These are phyloP conservation scores for Polytrichum formosum DNA, from an alignment of 225 moss, liverwort and hornwort species.

Conservation along the genomic window DNA sequence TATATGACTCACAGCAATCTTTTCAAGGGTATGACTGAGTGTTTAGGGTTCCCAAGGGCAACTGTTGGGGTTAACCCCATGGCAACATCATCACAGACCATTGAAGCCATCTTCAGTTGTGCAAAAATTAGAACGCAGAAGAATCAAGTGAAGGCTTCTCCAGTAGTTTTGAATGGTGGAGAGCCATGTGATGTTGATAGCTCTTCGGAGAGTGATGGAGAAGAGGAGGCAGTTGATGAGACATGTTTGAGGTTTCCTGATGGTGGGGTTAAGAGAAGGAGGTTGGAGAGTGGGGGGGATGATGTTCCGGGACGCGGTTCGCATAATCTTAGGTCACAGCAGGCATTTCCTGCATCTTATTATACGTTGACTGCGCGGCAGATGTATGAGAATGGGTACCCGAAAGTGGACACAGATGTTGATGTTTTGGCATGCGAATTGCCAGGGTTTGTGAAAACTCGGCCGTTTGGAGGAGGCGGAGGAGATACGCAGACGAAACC, in stretches of 20 bases:
- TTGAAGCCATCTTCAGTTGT: slow-evolving; percentile 72
- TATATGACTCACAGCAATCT: slow-evolving; percentile 58
- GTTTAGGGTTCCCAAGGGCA: slow-evolving; percentile 78
- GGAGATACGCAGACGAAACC: slow-evolving; percentile 17
- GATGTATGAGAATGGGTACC: slow-evolving; percentile 82
- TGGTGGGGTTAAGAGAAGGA: slow-evolving; percentile 22
- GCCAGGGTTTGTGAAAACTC: slow-evolving; percentile 62
- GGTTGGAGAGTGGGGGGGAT: slow-evolving; percentile 10
- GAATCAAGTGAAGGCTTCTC: slow-evolving; percentile 10
- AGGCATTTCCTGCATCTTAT: slow-evolving; percentile 45
- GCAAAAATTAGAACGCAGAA: slow-evolving; percentile 47
- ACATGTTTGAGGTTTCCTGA: too few species aligned
- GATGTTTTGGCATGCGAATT: slow-evolving; percentile 12
- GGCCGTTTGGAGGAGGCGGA: slow-evolving; percentile 17
- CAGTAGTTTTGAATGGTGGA: too few species aligned
- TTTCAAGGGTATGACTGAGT: slow-evolving; percentile 47
- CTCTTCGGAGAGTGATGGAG: neutral
- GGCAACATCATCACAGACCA: slow-evolving; percentile 46
- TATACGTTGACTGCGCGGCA: slow-evolving; percentile 64
- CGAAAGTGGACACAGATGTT: slow-evolving; percentile 31
- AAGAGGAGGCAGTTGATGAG: slow-evolving; percentile 1
- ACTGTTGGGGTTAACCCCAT: slow-evolving; percentile 63
- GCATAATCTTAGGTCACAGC: neutral
- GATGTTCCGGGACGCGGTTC: too few species aligned
- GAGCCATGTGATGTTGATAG: too few species aligned